Conservation (phyloP, 2,329 filamentous ascomycete genomes). For the Alternaria incomplexa region DNA sequence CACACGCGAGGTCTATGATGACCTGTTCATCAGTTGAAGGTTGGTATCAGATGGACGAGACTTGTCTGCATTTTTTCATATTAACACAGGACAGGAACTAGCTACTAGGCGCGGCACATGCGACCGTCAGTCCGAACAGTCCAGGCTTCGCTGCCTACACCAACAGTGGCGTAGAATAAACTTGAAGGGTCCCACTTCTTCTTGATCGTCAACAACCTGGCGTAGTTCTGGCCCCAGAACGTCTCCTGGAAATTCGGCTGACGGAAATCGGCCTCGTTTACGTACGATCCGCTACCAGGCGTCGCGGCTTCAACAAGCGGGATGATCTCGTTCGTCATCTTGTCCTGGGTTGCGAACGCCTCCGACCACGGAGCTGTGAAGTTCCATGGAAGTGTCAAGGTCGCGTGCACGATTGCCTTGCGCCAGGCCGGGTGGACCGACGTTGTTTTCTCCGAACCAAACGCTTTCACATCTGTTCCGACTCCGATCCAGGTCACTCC, state of each 20-base stretch:
- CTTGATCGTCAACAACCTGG: conserved; percentile 32
- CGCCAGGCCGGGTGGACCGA: conserved; percentile 33
- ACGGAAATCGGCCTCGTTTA: conserved; percentile 35
- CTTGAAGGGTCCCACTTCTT: conserved; percentile 36
- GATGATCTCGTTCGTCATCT: conserved; percentile 24
- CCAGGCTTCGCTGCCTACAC: conserved; percentile 39
- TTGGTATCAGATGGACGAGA: background rate
- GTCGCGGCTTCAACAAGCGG: conserved; percentile 27
- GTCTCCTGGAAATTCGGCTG: conserved; percentile 27
- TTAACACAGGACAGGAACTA: background rate
- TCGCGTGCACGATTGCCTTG: conserved; percentile 23
- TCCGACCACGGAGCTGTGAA: conserved; percentile 28
- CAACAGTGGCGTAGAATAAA: conserved; percentile 37
- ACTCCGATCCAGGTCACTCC: conserved; percentile 29
- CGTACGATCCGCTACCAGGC: conserved; percentile 27
- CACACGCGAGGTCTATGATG: background rate
- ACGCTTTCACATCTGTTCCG: conserved; percentile 16
- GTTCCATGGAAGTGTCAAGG: conserved; percentile 24
- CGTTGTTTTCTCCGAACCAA: conserved; percentile 21
- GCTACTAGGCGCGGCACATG: conserved; percentile 13
- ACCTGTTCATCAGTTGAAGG: background rate
- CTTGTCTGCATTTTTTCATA: background rate
- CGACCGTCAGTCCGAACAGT: conserved; percentile 15
- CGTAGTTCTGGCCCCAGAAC: conserved; percentile 35
- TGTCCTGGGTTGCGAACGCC: conserved; percentile 17